Conservation (phyloP, 768 basidiomycete species). For the Lentinula boryana region DNA sequence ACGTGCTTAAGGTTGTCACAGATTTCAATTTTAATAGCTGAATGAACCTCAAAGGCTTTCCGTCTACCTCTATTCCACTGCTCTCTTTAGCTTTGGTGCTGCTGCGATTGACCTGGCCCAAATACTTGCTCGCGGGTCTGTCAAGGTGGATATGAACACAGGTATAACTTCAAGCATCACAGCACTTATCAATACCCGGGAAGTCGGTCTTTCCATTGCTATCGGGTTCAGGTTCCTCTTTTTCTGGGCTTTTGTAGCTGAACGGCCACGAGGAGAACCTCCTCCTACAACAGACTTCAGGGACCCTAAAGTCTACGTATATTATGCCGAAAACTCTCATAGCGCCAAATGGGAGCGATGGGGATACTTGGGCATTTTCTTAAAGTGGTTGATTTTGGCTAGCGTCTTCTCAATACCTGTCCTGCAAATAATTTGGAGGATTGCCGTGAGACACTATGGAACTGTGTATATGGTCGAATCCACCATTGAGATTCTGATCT, state of each 20-base stretch:
- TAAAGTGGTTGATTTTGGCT: slow-evolving; percentile 46
- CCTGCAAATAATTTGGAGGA: slow-evolving; percentile 62
- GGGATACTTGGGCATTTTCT: slow-evolving; percentile 47
- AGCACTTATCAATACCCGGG: slow-evolving; percentile 46
- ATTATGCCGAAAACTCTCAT: slow-evolving; percentile 26
- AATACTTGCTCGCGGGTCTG: slow-evolving; percentile 35
- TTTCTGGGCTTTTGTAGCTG: slow-evolving; percentile 62
- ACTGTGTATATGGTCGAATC: slow-evolving; percentile 53
- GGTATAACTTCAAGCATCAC: slow-evolving; percentile 20
- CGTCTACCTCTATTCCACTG: slow-evolving; percentile 50
- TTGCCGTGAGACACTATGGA: slow-evolving; percentile 33
- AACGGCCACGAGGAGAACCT: slow-evolving; percentile 43
- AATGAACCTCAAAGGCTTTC: slow-evolving; percentile 27
- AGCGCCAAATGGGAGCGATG: slow-evolving; percentile 63
- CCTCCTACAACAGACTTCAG: slow-evolving; percentile 9
- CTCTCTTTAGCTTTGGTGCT: slow-evolving; percentile 55
- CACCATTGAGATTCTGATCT: slow-evolving; percentile 51
- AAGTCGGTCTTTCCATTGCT: slow-evolving; percentile 52
- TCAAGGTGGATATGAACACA: slow-evolving; percentile 16
- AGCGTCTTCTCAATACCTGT: slow-evolving; percentile 40
- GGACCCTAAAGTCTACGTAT: slow-evolving; percentile 10
- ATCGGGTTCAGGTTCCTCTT: slow-evolving; percentile 57
- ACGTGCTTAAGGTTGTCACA: slow-evolving; percentile 14
- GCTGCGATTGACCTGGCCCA: slow-evolving; percentile 58
- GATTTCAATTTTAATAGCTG: background rate